Percentiles rank a stretch among this genome's conserved stretches.
Conservation (phyloP, 2,329 filamentous ascomycete genomes). For the Botrytis squamosa region DNA sequence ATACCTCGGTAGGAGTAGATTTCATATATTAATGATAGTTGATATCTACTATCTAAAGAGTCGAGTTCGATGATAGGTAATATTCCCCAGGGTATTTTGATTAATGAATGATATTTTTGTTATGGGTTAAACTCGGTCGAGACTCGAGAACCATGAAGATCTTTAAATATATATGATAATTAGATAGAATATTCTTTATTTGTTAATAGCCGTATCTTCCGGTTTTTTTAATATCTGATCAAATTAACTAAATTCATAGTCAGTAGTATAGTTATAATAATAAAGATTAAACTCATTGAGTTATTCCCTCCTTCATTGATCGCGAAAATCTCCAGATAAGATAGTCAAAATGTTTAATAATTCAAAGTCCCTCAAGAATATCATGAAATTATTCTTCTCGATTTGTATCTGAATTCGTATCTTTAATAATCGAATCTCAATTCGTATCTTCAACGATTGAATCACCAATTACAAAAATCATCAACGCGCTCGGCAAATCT, state of each 20-base stretch:
- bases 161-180: neutral
- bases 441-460: neutral
- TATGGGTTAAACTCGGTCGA: neutral
- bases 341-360: neutral
- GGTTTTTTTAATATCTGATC: neutral
- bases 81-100: neutral
- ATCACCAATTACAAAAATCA: neutral
- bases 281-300: neutral
- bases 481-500: constrained; percentile 1
- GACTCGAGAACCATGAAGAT: neutral
- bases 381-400: neutral
- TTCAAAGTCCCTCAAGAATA: too few species aligned
- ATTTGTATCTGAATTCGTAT: too few species aligned
- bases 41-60: neutral
- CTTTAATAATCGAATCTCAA: too few species aligned
- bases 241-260: neutral
- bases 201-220: neutral
- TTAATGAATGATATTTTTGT: neutral
- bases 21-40: neutral
- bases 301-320: neutral
- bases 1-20: neutral
- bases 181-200: neutral
- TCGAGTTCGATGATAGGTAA: neutral
- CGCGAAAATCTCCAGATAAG: neutral
- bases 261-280: neutral